phyloP scores from a whole-genome alignment of 2,329 filamentous ascomycete genomes.

The Trematosphaeria pertusa region DNA sequence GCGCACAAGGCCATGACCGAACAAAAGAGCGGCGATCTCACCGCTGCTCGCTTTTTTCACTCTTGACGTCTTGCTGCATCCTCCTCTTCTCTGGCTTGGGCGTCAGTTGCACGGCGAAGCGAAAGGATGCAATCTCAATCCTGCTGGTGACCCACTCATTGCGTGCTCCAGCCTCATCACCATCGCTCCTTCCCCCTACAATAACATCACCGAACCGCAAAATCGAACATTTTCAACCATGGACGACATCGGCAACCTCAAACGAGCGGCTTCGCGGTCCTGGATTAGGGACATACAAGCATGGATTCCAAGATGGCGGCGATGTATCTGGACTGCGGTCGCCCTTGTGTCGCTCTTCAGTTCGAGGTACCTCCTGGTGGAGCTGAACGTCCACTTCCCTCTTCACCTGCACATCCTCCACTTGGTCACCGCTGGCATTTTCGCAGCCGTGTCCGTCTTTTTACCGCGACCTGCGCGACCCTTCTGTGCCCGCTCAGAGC shows the following conservation, averaged over 20 bases:
- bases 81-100: too few species aligned
- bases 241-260: not conserved
- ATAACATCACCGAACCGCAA: not conserved
- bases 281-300: not conserved
- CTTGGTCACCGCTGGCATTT: conserved; percentile 8
- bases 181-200: not conserved
- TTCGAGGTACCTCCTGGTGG: conserved; percentile 24
- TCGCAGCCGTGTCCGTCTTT: not conserved
- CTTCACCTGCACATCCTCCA: conserved; percentile 19
- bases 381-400: conserved; percentile 25
- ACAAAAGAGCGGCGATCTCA: too few species aligned
- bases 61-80: too few species aligned
- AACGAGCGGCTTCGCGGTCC: not conserved
- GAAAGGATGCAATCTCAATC: too few species aligned
- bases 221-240: not conserved
- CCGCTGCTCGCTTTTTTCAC: too few species aligned
- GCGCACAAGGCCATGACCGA: too few species aligned
- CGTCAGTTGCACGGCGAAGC: too few species aligned
- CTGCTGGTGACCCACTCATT: too few species aligned
- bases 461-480: not conserved
- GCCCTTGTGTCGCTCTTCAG: conserved; percentile 14
- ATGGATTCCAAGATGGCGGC: not conserved
- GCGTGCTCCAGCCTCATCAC: too few species aligned
- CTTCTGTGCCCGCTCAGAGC: not conserved
- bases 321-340: conserved; percentile 13